Evolutionary conservation across 768 basidiomycete genomes (phyloP), one percentile per base, ranked within the genome.

Genomic region (Coprinopsis cinerea): DNA sequence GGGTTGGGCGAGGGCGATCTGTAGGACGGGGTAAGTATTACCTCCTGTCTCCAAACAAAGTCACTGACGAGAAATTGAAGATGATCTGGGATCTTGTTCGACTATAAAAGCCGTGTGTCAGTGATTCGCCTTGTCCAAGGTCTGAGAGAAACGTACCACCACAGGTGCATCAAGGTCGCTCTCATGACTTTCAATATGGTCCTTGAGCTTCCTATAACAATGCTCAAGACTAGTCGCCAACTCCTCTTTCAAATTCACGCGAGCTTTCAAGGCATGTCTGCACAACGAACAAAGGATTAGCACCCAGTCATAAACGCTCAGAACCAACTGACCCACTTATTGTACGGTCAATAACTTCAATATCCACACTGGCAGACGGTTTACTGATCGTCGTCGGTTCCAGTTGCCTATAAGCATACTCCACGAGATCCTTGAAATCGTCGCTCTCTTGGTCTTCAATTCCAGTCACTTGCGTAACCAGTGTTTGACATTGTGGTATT

Each of bases 101-200:
- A 61, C 82, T 87, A 50, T 20, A 39, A 34, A 40, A 60, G 17
- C n/a, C 27, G n/a, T 47, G 42, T 3, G 26, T 44, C 20, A 18
- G 27, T 14, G 17, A 11, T 40, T 18, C 13, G 18, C 37, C 37
- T 7, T 39, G 11, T n/a, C 18, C 37, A 20, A 35, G 14, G 17
- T n/a, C 15, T 25, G 17, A 27, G 4, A 10, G 32, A 7, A 51
- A 11, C 52, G 59, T 55, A 82, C 85, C 59, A 81, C 81, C 9
- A 89, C 80, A 35, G 77, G 78, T 30, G 79, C 69, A 58, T 89
- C 86, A 20, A 89, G 65, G 60, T 87, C 84, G 22, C 67, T 73
- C 35, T 74, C 70, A 47, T 73, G 65, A 28, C 68, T 66, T 3
- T 63, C 61, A 7, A 77, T 66, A 25, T 74, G 72, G n/a, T 61